A percentile compares a stretch with the other conserved stretches of the same genome.
Evolutionary conservation across 371 early-diverging fungal species (phyloP).

Genomic region (Rhizomucor miehei): DNA sequence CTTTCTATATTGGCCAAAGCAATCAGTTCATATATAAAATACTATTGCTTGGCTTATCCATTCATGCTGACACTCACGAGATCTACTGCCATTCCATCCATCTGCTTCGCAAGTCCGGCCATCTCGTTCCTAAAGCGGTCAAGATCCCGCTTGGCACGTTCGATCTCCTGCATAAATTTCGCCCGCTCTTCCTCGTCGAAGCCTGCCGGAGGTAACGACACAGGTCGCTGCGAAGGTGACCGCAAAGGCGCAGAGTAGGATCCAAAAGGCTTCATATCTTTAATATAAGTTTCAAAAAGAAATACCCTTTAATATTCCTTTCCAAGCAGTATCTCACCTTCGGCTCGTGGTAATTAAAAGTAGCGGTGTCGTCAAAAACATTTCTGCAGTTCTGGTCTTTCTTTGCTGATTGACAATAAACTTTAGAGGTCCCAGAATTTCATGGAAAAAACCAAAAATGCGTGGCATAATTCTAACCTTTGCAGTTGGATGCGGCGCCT

Average conservation of each 20-base stretch:
- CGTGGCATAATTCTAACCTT: too few relatives aligned
- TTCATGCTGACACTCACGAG: conserved; percentile 26
- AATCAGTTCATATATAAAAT: too few relatives aligned
- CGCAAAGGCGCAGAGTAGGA: conserved; percentile 12
- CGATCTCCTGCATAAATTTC: conserved; percentile 27
- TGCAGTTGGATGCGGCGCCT: too few relatives aligned
- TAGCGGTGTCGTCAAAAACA: not conserved
- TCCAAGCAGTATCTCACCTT: too few relatives aligned
- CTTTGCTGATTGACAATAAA: too few relatives aligned
- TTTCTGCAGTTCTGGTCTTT: too few relatives aligned
- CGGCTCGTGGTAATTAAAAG: too few relatives aligned
- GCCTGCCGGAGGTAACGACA: conserved; percentile 3
- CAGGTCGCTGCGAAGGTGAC: conserved; percentile 6
- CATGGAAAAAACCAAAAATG: too few relatives aligned
- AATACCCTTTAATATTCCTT: not conserved
- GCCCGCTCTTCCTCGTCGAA: conserved; percentile 11
- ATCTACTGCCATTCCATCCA: conserved; percentile 56
- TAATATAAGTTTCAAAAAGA: not conserved
- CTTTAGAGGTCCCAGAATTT: too few relatives aligned
- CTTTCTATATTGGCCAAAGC: conserved; percentile 14
- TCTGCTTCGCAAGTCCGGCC: conserved; percentile 50
- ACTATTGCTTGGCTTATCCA: too few relatives aligned
- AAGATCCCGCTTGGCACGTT: conserved; percentile 49
- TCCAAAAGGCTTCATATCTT: conserved; percentile 4
- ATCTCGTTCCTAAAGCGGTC: conserved; percentile 53